Percentiles rank a stretch among this genome's conserved stretches.
These are phyloP conservation scores for Ceratobasidium sp. DNA, from an alignment of 1,284 basidiomycete species.

Conservation along the genomic window DNA sequence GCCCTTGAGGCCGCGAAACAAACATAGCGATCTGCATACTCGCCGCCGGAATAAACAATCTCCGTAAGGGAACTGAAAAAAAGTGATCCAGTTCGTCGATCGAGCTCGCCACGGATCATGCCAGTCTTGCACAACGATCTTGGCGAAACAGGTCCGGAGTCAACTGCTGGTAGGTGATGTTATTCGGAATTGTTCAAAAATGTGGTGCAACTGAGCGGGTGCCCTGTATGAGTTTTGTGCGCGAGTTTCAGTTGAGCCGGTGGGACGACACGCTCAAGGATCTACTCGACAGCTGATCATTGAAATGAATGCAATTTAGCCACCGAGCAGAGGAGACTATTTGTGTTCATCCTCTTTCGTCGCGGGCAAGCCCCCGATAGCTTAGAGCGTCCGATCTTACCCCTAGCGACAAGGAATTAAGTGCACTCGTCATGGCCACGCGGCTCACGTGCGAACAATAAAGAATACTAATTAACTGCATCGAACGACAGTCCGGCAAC, in stretches of 20 bases:
- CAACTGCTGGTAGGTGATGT: background rate
- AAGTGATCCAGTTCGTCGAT: background rate
- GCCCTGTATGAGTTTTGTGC: background rate
- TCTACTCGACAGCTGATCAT: background rate
- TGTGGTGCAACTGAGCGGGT: background rate
- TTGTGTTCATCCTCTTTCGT: background rate
- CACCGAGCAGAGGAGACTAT: background rate
- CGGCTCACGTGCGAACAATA: conserved; percentile 8
- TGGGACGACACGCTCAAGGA: background rate
- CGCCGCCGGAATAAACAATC: background rate
- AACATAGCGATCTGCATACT: conserved; percentile 5
- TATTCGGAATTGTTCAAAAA: background rate
- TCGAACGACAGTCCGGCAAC: background rate
- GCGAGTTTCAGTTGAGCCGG: background rate
- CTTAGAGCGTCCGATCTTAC: background rate
- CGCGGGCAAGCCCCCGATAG: background rate
- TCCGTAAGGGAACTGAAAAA: background rate
- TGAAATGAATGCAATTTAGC: conserved; percentile 1
- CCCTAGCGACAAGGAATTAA: conserved; percentile 7
- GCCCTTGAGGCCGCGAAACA: background rate
- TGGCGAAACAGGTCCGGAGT: conserved; percentile 4
- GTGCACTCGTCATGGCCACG: conserved; percentile 18
- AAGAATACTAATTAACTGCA: background rate
- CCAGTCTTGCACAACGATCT: background rate
- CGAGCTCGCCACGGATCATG: conserved; percentile 10